These are phyloP conservation scores for Mycena leptocephala DNA, from an alignment of 768 basidiomycete species.

Conservation along the genomic window DNA sequence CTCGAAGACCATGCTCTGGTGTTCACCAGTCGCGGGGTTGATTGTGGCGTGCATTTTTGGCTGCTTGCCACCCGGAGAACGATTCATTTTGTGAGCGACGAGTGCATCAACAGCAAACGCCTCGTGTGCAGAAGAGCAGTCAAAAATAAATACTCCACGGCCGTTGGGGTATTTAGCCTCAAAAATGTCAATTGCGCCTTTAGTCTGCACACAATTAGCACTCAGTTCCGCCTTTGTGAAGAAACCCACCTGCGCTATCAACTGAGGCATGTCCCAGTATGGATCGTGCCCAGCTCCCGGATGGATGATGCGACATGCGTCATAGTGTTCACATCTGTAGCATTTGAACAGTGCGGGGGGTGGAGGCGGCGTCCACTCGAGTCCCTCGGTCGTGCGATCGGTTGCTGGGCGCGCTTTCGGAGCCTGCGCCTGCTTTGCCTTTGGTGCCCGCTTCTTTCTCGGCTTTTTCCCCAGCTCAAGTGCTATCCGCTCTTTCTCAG, in stretches of 20 bases:
- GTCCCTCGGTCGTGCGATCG: too few relatives aligned
- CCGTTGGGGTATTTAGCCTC: too few relatives aligned
- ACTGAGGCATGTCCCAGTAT: too few relatives aligned
- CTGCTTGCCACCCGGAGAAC: too few relatives aligned
- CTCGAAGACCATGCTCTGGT: slow-evolving; percentile 37
- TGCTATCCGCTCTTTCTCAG: slow-evolving; percentile 13
- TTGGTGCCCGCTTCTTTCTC: slow-evolving; percentile 17
- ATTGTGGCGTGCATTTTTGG: too few relatives aligned
- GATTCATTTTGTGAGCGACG: slow-evolving; percentile 42
- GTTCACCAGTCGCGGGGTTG: slow-evolving; percentile 31
- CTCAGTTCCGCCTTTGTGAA: background rate
- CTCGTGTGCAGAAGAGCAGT: slow-evolving; percentile 44
- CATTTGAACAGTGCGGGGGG: slow-evolving; percentile 25
- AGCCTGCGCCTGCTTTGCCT: background rate
- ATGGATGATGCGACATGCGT: slow-evolving; percentile 41
- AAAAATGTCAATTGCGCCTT: too few relatives aligned
- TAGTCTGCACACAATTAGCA: slow-evolving; percentile 27
- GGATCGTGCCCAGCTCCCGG: slow-evolving; percentile 41
- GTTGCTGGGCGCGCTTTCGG: slow-evolving; percentile 15
- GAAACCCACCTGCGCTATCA: slow-evolving; percentile 36
- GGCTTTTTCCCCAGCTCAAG: background rate
- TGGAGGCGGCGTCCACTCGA: slow-evolving; percentile 31
- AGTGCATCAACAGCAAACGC: slow-evolving; percentile 43
- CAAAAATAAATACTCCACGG: too few relatives aligned
- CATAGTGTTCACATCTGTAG: slow-evolving; percentile 17